Evolutionary conservation across 2,329 filamentous ascomycete species (phyloP), one percentile per base, ranked within the genome.

Genomic region (Lachnellula hyalina): DNA sequence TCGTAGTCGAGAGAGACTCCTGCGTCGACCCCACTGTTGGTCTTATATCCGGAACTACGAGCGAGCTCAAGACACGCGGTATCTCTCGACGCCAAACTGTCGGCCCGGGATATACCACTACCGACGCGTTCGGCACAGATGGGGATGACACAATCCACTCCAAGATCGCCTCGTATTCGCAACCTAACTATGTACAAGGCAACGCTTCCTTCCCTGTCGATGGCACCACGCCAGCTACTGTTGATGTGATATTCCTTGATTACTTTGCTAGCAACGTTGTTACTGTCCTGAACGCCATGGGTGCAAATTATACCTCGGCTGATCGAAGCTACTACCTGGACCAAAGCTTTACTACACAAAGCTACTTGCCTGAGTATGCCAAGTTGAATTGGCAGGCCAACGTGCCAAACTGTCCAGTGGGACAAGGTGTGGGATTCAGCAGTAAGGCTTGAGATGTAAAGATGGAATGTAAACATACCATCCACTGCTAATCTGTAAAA

Each of bases 81-180:
- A 56, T 68, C 32, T 54, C 55, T 23, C 63, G 64, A 11, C 67
- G 68, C n/a, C 67, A 65, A 47, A 60, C 59, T 11, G 38, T 58
- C 47, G 67, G 73, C 0, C 84, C 84, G 0, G 93, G 93, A 1
- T 96, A 96, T 73, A 95, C 88, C 0, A 97, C 93, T 9, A 77
- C 78, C 47, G 93, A 97, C 67, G 93, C 96, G 65, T 81, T 86
- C 7, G 90, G 91, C 49, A 72, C 72, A 3, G 89, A 95, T 62
- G 93, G 93, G 38, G 93, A 97, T 68, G 93, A 97, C 68, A 95
- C 92, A 0, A 71, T 94, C 1, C 93, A 96, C 70, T 77, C 82
- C 23, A 75, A 80, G 2, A 84, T 96, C 62, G 77, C 79, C 38
- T 90, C 87, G 67, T 93, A 91, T 71, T 70, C 74, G 2, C 82